Evolutionary conservation across 2,329 filamentous ascomycete species (phyloP), one percentile per base, ranked within the genome.

Genomic region (Trichoderma oligosporum): DNA sequence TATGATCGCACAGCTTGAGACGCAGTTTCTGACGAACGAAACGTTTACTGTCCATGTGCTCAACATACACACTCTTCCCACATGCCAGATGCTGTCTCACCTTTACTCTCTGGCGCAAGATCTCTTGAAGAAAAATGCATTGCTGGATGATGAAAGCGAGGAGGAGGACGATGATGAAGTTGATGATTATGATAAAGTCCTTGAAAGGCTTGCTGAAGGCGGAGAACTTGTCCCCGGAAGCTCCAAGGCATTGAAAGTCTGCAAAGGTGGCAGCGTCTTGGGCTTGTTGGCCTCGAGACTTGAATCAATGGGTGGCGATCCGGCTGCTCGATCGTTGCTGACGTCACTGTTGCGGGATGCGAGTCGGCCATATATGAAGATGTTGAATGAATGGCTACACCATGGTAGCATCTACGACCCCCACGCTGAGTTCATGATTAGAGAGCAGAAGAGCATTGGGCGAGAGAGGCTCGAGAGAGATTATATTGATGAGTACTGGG

Each of bases 401-500:
- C 93, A 96, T 67, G 94, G 94, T 36, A 91, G 88, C 47, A 97
- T 99, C 71, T 90, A 88, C 67, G 94, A 99, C 70, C 91, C 92
- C 0, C 93, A 97, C 70, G 83, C 86, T 1, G 94, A 99, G 71
- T 99, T 99, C 64, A 76, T 99, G 53, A 86, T 99, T 68, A 95
- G 95, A 68, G 94, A 97, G 71, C 91, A 96, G 66, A 95, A 93
- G 72, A 96, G 92, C 67, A 97, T 99, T 65, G 87, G 88, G 58
- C 84, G 94, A 38, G 94, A 97, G 70, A 83, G 89, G 59, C 77
- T 99, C 2, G 91, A 97, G 68, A 87, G 96, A 68, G 94, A 99
- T 71, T 99, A 97, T 67, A 99, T 93, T 0, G 94, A 99, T 70
- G 94, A 99, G 68, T 99, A 99, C 72, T 99, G 94, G 94, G 94